These are phyloP conservation scores for Talaromyces atroroseus DNA, from an alignment of 2,329 filamentous ascomycete genomes.

Conservation along the genomic window DNA sequence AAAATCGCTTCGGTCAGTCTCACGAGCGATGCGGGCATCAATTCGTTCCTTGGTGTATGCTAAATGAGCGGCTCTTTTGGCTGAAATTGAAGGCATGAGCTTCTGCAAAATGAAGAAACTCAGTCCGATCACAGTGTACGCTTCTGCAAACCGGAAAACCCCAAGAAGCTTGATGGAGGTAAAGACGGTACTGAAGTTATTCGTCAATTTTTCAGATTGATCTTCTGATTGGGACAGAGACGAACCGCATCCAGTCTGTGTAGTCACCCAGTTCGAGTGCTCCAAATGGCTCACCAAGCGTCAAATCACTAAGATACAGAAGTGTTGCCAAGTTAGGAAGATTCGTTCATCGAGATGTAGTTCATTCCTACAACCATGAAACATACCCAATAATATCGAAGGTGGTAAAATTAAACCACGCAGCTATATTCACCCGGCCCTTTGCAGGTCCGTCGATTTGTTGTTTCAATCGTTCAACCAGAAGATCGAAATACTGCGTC, in stretches of 20 bases:
- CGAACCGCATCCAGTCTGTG: slow-evolving; percentile 6
- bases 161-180: slow-evolving; percentile 6
- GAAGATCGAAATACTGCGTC: slow-evolving; percentile 23
- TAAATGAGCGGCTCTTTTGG: slow-evolving; percentile 3
- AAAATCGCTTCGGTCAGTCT: slow-evolving; percentile 16
- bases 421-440: slow-evolving; percentile 24
- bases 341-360: background rate
- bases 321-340: background rate
- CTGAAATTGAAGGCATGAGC: background rate
- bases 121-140: background rate
- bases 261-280: slow-evolving; percentile 6
- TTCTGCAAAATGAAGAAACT: slow-evolving; percentile 1
- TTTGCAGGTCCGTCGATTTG: slow-evolving; percentile 6
- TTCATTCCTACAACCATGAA: background rate
- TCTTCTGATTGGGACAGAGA: background rate
- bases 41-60: slow-evolving; percentile 13
- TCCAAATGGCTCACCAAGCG: slow-evolving; percentile 37
- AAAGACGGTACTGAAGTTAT: slow-evolving; percentile 13
- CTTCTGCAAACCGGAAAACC: slow-evolving; percentile 4
- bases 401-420: slow-evolving; percentile 32
- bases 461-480: slow-evolving; percentile 20
- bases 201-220: slow-evolving; percentile 13
- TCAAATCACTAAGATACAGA: slow-evolving; percentile 24
- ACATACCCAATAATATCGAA: slow-evolving; percentile 37
- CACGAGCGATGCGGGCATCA: slow-evolving; percentile 8